Percentiles rank a stretch among this genome's conserved stretches.
phyloP scores from a whole-genome alignment of 1,139 yeast genomes.

The Candida glucosophila region DNA sequence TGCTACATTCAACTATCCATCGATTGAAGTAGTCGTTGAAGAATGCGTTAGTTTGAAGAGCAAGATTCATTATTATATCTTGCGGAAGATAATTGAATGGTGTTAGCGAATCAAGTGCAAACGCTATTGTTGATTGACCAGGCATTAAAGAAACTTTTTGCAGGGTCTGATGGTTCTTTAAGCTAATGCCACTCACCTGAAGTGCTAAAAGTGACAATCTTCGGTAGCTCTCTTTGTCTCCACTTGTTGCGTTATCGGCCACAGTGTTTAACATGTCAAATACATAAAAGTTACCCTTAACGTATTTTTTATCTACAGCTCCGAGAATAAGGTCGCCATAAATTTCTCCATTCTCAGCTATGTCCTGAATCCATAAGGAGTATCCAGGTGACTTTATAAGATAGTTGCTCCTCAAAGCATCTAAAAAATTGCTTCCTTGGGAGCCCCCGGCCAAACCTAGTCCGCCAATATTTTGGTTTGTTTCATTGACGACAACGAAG shows the following conservation, averaged over 20 bases:
- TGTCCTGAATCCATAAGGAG: constrained; percentile 40
- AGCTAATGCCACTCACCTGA: constrained; percentile 44
- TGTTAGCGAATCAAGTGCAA: constrained; percentile 53
- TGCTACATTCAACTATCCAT: constrained; percentile 67
- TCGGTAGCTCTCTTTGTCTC: constrained; percentile 12
- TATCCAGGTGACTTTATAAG: constrained; percentile 41
- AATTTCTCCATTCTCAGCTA: constrained; percentile 5
- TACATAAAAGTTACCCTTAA: constrained; percentile 35
- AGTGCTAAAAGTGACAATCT: constrained; percentile 41
- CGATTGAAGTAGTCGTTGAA: constrained; percentile 39
- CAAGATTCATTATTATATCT: constrained; percentile 51
- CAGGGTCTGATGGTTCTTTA: constrained; percentile 34
- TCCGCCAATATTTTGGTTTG: constrained; percentile 22
- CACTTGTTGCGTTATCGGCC: constrained; percentile 18
- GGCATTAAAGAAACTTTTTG: constrained; percentile 26
- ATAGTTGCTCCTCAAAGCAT: constrained; percentile 19
- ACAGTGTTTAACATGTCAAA: constrained; percentile 35
- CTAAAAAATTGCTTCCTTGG: constrained; percentile 34
- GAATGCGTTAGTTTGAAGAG: constrained; percentile 67
- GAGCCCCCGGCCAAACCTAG: constrained; percentile 45
- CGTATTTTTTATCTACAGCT: constrained; percentile 41
- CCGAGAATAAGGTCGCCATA: constrained; percentile 49
- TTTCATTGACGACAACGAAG: constrained; percentile 17
- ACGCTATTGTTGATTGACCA: constrained; percentile 36
- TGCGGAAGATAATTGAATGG: constrained; percentile 51